Evolutionary conservation across 2,329 filamentous ascomycete genomes (phyloP), one percentile per base, ranked within the genome.

Genomic region (Colletotrichum sublineola): DNA sequence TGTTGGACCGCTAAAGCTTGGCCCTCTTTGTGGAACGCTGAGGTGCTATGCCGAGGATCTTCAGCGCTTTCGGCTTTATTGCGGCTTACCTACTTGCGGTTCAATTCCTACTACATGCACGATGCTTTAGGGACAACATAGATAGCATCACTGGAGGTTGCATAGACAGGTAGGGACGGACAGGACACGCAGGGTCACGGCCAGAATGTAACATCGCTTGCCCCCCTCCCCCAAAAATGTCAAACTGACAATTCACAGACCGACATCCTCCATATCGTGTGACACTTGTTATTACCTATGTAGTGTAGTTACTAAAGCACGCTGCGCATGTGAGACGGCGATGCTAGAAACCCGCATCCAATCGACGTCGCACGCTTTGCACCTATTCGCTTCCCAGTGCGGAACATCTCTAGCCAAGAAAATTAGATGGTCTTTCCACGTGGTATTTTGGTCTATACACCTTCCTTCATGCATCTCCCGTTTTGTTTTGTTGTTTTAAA

Each of bases 371-470:
- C 33, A 36, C 20, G 20, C 36, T 18, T 33, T 31, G 12, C 20
- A 44, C 56, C 1, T 2, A 60, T 44, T 48, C 24, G n/a, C 18
- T 42, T 33, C 36, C 38, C 12, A 2, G 20, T 60, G 36, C n/a
- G 14, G 5, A 42, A 29, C 15, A 18, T 9, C 56, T 14, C 12
- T 11, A n/a, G 60, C 12, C 44, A 52, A 63, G 60, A 29, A 40
- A 8, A 52, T 63, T 12, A 44, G n/a, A 44, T 36, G 24, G 62
- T 64, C 44, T 64, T 46, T 15, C 18, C 52, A 55, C 38, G 55
- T 64, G 62, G 69, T 72, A 69, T 72, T 64, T 62, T 69, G 46
- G 44, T 64, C 60, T 61, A 61, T n/a, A 68, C 57, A 9, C 12
- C 11, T 36, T 20, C 20, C 42, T 15, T 14, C 42, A 44, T 20